phyloP scores from a whole-genome alignment of 208 protist species.

The Wallacemonas sp. region DNA sequence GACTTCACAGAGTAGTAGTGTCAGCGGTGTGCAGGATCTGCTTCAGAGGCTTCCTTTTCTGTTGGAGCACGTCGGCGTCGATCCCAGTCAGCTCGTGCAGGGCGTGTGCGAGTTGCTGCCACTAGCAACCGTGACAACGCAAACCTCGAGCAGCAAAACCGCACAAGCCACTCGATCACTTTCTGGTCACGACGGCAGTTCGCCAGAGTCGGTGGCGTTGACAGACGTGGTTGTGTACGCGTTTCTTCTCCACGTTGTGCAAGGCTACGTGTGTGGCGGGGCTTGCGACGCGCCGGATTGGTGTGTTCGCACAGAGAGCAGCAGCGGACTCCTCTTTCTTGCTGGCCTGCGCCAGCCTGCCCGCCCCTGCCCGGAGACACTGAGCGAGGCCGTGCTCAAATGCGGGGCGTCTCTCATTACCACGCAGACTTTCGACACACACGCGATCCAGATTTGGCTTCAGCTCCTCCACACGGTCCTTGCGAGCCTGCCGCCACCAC shows the following conservation, averaged over 20 bases:
- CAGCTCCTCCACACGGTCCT: neutral
- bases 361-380: neutral
- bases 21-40: too few species aligned
- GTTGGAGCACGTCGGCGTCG: neutral
- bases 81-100: neutral
- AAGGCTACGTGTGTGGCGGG: neutral
- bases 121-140: neutral
- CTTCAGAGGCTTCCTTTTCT: constrained; percentile 7
- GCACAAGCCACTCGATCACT: too few species aligned
- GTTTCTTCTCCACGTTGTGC: neutral
- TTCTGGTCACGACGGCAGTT: too few species aligned
- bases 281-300: too few species aligned
- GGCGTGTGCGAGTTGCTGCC: neutral
- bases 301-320: too few species aligned
- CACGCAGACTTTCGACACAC: neutral
- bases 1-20: too few species aligned
- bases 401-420: neutral
- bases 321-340: neutral
- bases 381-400: constrained; percentile 3
- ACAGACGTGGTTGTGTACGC: neutral
- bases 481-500: neutral
- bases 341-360: neutral
- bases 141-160: neutral
- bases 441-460: neutral
- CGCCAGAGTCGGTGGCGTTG: too few species aligned